Conservation (phyloP, 1,139 yeast genomes). For the Kurtzmaniella quercitrusa region DNA sequence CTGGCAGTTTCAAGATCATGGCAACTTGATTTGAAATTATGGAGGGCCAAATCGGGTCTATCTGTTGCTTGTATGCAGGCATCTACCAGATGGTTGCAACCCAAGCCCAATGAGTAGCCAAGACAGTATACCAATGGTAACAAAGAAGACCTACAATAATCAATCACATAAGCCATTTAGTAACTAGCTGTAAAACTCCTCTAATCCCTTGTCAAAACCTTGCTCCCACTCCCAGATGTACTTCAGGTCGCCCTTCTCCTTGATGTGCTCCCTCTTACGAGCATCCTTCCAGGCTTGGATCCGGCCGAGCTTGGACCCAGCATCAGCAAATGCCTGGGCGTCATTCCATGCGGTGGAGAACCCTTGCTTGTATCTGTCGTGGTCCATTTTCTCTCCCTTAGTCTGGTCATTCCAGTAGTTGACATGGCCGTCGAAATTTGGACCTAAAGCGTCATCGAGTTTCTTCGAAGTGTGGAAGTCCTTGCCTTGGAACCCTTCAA, state of each 20-base stretch:
- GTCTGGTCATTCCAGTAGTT: constrained; percentile 67
- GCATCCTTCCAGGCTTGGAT: constrained; percentile 59
- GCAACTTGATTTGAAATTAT: not conserved
- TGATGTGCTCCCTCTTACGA: constrained; percentile 51
- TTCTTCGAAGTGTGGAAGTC: constrained; percentile 26
- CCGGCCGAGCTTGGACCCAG: constrained; percentile 74
- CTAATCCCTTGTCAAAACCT: constrained; percentile 66
- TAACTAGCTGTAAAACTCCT: constrained; percentile 19
- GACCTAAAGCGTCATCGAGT: constrained; percentile 39
- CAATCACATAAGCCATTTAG: not conserved
- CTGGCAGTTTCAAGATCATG: not conserved
- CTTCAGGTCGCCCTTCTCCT: constrained; percentile 49
- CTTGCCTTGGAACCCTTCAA: constrained; percentile 24
- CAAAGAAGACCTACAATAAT: not conserved
- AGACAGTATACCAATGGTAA: too few relatives aligned
- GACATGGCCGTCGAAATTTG: constrained; percentile 45
- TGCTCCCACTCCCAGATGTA: constrained; percentile 86
- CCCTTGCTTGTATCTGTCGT: constrained; percentile 77
- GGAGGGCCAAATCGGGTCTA: not conserved
- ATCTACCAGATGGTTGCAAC: not conserved
- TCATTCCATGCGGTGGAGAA: constrained; percentile 74
- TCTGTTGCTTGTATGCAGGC: not conserved
- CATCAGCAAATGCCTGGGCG: constrained; percentile 57
- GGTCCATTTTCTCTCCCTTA: constrained; percentile 63
- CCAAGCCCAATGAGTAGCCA: too few relatives aligned